Conservation (phyloP, 257 asterid genomes). For the Plectranthus barbatus region DNA sequence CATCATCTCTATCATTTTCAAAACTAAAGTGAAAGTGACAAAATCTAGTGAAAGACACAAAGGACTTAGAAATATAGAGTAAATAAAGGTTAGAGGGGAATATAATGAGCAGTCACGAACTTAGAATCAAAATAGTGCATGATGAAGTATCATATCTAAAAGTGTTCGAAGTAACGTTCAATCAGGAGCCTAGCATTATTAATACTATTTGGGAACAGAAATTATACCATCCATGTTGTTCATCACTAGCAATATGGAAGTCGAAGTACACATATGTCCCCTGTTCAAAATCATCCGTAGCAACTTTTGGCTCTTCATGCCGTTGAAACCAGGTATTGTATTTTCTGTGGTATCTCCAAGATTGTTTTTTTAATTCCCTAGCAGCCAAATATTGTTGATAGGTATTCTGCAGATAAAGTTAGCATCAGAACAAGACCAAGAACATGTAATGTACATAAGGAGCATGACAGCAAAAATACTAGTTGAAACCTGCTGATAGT, state of each 20-base stretch:
- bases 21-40: background rate
- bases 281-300: slow-evolving; percentile 90
- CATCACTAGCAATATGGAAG: slow-evolving; percentile 83
- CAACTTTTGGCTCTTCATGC: slow-evolving; percentile 92
- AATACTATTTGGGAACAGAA: background rate
- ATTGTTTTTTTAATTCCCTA: slow-evolving; percentile 88
- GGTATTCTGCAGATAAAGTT: slow-evolving; percentile 58
- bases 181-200: slow-evolving; percentile 5
- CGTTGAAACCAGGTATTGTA: slow-evolving; percentile 99
- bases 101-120: background rate
- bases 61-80: background rate
- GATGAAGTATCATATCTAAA: background rate
- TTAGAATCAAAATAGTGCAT: background rate
- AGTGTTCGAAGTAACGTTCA: background rate
- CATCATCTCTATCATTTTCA: too few relatives aligned
- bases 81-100: background rate
- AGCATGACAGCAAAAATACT: background rate
- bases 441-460: slow-evolving; percentile 6
- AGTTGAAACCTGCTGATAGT: slow-evolving; percentile 81
- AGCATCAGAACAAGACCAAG: slow-evolving; percentile 13
- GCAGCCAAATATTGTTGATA: slow-evolving; percentile 98
- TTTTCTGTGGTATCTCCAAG: slow-evolving; percentile 97
- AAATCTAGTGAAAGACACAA: too few relatives aligned
- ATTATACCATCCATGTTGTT: slow-evolving; percentile 92
- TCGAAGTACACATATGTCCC: slow-evolving; percentile 99